Percentiles rank a stretch among this genome's conserved stretches.
These are phyloP conservation scores for Sugiyamaella xylanicola DNA, from an alignment of 1,139 yeast genomes.

Conservation along the genomic window DNA sequence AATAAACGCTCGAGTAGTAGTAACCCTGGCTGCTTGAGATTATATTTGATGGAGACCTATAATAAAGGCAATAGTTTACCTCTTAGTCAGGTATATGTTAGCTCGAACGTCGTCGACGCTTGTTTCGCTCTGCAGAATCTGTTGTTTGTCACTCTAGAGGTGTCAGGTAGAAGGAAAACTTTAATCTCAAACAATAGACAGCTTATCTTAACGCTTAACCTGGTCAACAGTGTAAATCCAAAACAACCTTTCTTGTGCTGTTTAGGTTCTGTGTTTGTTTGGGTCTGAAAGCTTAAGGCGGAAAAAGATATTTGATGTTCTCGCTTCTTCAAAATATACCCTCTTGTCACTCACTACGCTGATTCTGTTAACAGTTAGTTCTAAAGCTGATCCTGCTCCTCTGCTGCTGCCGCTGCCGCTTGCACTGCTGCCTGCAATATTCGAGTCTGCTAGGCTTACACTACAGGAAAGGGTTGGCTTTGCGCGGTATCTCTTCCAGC, in stretches of 20 bases:
- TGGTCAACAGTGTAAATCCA: no score
- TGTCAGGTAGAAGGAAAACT: no score
- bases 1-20: no score
- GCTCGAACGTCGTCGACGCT: background rate
- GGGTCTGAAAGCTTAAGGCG: background rate
- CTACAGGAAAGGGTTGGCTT: no score
- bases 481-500: background rate
- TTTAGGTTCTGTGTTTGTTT: background rate
- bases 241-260: background rate
- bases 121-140: background rate
- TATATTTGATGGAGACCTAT: no score
- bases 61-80: no score
- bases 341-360: background rate
- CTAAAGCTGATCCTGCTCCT: background rate
- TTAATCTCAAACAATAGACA: no score
- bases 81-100: background rate
- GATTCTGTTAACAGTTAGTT: background rate
- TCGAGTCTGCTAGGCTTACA: no score
- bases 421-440: no score
- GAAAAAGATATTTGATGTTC: background rate
- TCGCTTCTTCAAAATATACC: background rate
- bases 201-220: no score
- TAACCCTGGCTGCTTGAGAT: no score
- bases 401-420: background rate
- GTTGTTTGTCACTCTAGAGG: background rate